Conservation (phyloP, 306 rosid species). For the Malus sylvestris region DNA sequence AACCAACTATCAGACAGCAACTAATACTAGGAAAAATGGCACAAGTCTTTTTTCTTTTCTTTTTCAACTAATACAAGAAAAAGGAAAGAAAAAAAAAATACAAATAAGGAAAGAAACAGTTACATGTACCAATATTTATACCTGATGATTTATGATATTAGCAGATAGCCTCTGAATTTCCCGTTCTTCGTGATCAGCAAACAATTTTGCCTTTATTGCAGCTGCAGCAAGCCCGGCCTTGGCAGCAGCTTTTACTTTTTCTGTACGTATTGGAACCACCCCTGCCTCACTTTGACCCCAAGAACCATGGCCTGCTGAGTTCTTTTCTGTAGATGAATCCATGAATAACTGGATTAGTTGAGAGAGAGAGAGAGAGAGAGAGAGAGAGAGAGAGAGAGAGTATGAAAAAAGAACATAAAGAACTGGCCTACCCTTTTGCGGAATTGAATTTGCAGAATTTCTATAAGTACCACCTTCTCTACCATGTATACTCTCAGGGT, state of each 20-base stretch:
- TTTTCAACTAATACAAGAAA: neutral
- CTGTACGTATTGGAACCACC: slow-evolving; percentile 49
- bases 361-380: neutral
- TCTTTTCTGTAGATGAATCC: slow-evolving; percentile 48
- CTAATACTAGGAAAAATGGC: neutral
- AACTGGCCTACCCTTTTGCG: slow-evolving; percentile 55
- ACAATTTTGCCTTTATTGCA: slow-evolving; percentile 89
- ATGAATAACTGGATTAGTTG: slow-evolving; percentile 3
- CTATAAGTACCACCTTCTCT: slow-evolving; percentile 57
- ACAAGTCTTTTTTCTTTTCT: neutral
- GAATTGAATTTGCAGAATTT: slow-evolving; percentile 49
- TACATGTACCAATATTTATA: slow-evolving; percentile 18
- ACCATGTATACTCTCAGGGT: slow-evolving; percentile 41
- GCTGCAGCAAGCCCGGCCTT: slow-evolving; percentile 96
- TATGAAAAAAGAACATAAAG: neutral
- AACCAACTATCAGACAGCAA: neutral
- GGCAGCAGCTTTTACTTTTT: slow-evolving; percentile 84
- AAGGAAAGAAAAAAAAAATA: neutral
- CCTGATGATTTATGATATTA: slow-evolving; percentile 92
- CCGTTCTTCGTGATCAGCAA: slow-evolving; percentile 99
- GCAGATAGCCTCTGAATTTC: slow-evolving; percentile 98
- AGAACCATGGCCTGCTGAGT: slow-evolving; percentile 43
- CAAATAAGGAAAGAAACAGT: neutral
- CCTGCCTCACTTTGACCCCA: slow-evolving; percentile 55
- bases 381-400: neutral